These are phyloP conservation scores for Aureobasidium namibiae DNA, from an alignment of 2,329 filamentous ascomycete genomes.

Conservation along the genomic window DNA sequence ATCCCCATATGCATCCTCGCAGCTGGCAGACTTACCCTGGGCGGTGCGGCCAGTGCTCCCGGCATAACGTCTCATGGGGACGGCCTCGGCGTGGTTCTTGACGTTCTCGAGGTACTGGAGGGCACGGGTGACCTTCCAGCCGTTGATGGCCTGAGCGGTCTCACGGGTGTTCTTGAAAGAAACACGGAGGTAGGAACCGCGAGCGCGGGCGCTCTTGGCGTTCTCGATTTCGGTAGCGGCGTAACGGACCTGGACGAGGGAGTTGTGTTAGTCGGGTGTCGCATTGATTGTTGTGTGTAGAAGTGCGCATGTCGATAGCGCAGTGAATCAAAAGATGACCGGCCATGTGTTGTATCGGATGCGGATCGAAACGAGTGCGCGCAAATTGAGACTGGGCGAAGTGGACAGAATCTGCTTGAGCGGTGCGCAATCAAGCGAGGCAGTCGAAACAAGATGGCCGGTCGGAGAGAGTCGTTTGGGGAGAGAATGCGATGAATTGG, in stretches of 20 bases:
- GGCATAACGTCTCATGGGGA: conserved; percentile 96
- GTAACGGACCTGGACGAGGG: conserved; percentile 72
- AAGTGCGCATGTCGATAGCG: not conserved
- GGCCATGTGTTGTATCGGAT: not conserved
- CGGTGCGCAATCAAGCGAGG: not conserved
- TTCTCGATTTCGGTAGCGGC: conserved; percentile 79
- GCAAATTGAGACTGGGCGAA: not conserved
- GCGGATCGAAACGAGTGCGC: not conserved
- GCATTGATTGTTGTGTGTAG: not conserved
- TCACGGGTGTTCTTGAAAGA: conserved; percentile 99
- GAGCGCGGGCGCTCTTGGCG: conserved; percentile 92
- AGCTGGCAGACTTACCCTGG: conserved; percentile 69
- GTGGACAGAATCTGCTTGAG: not conserved
- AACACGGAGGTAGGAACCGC: conserved; percentile 97
- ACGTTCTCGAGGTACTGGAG: conserved; percentile 98
- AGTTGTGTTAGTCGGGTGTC: conserved; percentile 1
- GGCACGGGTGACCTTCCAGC: conserved; percentile 95
- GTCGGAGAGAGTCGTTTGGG: not conserved
- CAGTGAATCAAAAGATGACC: not conserved
- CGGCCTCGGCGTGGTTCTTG: conserved; percentile 90
- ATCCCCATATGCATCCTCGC: conserved; percentile 29
- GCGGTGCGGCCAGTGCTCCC: conserved; percentile 91
- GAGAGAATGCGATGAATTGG: too few species aligned
- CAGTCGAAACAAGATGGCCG: conserved; percentile 2
- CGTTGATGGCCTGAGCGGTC: conserved; percentile 98